phyloP scores from a whole-genome alignment of 352 stramenopile species.

The Elongisporangium anandrum region DNA sequence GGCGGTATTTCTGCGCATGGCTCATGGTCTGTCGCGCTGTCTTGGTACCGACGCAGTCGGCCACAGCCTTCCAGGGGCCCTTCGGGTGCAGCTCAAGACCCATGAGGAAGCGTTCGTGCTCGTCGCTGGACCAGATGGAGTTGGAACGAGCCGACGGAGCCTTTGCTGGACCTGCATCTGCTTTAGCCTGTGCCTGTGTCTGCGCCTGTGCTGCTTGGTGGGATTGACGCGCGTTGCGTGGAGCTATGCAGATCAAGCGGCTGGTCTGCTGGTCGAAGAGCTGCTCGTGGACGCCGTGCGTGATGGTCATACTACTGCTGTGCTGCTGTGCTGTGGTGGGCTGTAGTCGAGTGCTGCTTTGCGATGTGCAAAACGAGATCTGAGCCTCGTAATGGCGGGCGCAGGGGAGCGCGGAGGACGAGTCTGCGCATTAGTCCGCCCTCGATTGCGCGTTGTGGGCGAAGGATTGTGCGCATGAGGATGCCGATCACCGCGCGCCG shows the following conservation, averaged over 20 bases:
- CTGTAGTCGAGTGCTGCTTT: slow-evolving; percentile 6
- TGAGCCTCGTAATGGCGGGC: neutral
- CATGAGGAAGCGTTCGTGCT: slow-evolving; percentile 44
- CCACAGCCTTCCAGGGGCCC: slow-evolving; percentile 43
- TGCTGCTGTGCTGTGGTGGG: neutral
- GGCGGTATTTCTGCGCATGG: slow-evolving; percentile 54
- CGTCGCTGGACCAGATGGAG: slow-evolving; percentile 35
- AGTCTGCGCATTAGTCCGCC: neutral
- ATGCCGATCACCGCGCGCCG: neutral
- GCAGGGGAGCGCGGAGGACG: neutral
- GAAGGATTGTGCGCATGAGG: neutral
- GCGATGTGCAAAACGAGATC: neutral
- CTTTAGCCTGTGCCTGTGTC: neutral
- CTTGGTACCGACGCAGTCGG: slow-evolving; percentile 34
- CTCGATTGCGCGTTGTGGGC: neutral
- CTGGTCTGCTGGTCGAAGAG: slow-evolving; percentile 33
- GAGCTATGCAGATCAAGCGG: slow-evolving; percentile 24
- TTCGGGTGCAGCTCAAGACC: slow-evolving; percentile 41
- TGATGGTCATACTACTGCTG: slow-evolving; percentile 32
- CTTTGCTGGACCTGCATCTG: neutral
- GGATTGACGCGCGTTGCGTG: neutral
- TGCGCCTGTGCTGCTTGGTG: slow-evolving; percentile 2
- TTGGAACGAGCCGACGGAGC: slow-evolving; percentile 11
- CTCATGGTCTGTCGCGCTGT: slow-evolving; percentile 50
- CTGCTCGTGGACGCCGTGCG: slow-evolving; percentile 22